These are phyloP conservation scores for Acanthochlamys bracteata DNA, from an alignment of 106 monocot species.

Conservation along the genomic window DNA sequence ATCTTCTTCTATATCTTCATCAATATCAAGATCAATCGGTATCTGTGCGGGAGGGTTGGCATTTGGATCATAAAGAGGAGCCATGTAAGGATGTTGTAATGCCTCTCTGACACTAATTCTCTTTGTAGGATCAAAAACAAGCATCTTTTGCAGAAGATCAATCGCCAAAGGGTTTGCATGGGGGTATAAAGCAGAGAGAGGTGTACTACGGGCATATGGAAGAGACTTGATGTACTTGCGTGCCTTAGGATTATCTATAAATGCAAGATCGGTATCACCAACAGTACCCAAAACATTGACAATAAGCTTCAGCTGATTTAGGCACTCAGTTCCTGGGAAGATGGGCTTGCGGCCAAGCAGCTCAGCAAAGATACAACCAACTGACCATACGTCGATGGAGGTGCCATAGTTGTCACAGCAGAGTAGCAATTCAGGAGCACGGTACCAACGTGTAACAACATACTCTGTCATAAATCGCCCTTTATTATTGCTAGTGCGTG, in stretches of 20 bases:
- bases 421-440: conserved; percentile 76
- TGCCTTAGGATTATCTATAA: conserved; percentile 83
- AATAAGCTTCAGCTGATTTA: conserved; percentile 83
- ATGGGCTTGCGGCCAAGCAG: conserved; percentile 77
- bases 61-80: conserved; percentile 56
- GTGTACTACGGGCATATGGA: conserved; percentile 48
- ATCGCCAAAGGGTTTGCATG: conserved; percentile 62
- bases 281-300: conserved; percentile 76
- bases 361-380: conserved; percentile 91
- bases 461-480: conserved; percentile 83
- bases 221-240: conserved; percentile 62
- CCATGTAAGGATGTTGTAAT: conserved; percentile 68
- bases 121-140: conserved; percentile 74
- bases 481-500: conserved; percentile 50
- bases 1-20: conserved; percentile 58
- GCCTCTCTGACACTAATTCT: conserved; percentile 74
- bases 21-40: conserved; percentile 63
- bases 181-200: conserved; percentile 40
- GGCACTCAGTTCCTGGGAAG: conserved; percentile 77
- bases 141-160: conserved; percentile 66
- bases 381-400: conserved; percentile 93
- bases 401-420: conserved; percentile 85
- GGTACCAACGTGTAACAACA: conserved; percentile 88
- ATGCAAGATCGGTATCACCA: conserved; percentile 50
- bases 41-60: conserved; percentile 46